phyloP scores from a whole-genome alignment of 2,329 filamentous ascomycete species.

The Aspergillus flavus region DNA sequence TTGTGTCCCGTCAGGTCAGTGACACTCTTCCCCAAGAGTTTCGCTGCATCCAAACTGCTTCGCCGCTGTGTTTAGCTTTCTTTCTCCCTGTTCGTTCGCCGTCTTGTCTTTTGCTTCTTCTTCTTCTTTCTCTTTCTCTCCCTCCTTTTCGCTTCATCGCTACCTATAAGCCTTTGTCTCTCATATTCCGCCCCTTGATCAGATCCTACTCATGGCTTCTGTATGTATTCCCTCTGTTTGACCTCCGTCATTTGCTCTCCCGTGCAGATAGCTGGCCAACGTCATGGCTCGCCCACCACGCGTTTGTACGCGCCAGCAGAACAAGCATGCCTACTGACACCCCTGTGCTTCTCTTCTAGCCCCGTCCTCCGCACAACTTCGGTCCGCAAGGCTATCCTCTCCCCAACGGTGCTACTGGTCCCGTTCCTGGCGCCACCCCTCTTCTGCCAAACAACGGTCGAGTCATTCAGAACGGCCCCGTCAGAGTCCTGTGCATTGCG shows the following conservation, averaged over 20 bases:
- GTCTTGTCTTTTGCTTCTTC: slow-evolving; percentile 17
- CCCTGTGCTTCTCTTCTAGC: slow-evolving; percentile 30
- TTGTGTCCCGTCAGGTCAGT: not conserved
- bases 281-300: slow-evolving; percentile 19
- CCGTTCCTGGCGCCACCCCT: slow-evolving; percentile 50
- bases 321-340: slow-evolving; percentile 24
- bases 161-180: slow-evolving; percentile 9
- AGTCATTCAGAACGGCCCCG: slow-evolving; percentile 51
- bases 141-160: slow-evolving; percentile 16
- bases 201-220: slow-evolving; percentile 48
- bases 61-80: slow-evolving; percentile 23
- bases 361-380: slow-evolving; percentile 47
- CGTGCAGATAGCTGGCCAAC: slow-evolving; percentile 22
- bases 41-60: slow-evolving; percentile 14
- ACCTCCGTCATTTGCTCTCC: slow-evolving; percentile 14
- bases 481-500: slow-evolving; percentile 53
- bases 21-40: slow-evolving; percentile 10
- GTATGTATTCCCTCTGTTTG: slow-evolving; percentile 38
- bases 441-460: slow-evolving; percentile 55
- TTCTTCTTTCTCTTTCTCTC: slow-evolving; percentile 18
- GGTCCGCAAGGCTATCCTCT: slow-evolving; percentile 48
- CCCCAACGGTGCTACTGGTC: slow-evolving; percentile 49
- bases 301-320: slow-evolving; percentile 15
- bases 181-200: slow-evolving; percentile 14
- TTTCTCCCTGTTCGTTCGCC: slow-evolving; percentile 23